Percentiles rank a stretch among this genome's conserved stretches.
Evolutionary conservation across 1,284 basidiomycete species (phyloP).

Genomic region (Melampsora abietis-canadensis): DNA sequence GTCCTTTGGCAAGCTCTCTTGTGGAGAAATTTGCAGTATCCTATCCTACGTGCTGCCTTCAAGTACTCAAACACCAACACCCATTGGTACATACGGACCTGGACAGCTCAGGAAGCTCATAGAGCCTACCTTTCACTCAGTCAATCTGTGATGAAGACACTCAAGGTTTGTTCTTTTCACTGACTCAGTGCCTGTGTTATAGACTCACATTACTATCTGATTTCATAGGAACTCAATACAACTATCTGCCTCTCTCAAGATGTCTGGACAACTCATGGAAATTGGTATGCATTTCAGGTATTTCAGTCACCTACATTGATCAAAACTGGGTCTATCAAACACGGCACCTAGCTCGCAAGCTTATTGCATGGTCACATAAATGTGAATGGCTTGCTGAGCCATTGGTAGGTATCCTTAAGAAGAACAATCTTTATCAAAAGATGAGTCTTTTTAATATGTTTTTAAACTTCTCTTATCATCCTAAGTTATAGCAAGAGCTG

Average conservation of each 20-base stretch:
- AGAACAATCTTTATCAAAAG: too few species aligned
- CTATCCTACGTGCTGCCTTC: background rate
- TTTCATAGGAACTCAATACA: background rate
- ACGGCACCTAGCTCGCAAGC: slow-evolving; percentile 4
- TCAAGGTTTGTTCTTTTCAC: slow-evolving; percentile 1
- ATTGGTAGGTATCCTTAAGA: slow-evolving; percentile 21
- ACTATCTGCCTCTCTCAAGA: slow-evolving; percentile 18
- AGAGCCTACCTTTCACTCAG: slow-evolving; percentile 16
- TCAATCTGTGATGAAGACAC: background rate
- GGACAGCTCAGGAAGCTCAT: slow-evolving; percentile 17
- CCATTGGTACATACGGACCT: slow-evolving; percentile 8
- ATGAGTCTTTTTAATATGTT: too few species aligned
- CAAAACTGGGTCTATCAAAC: slow-evolving; percentile 21
- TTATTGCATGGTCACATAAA: slow-evolving; percentile 16
- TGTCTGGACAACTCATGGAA: slow-evolving; percentile 32
- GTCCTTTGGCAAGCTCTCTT: slow-evolving; percentile 14
- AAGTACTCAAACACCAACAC: slow-evolving; percentile 11
- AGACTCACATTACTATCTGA: background rate
- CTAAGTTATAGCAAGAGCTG: slow-evolving; percentile 8
- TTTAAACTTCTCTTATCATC: background rate
- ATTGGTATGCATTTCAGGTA: slow-evolving; percentile 15
- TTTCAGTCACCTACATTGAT: slow-evolving; percentile 21
- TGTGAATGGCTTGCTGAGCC: slow-evolving; percentile 34
- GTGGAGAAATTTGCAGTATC: slow-evolving; percentile 12
- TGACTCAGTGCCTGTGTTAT: background rate